phyloP scores from a whole-genome alignment of 805 yeast species.

The Kuraishia capsulata region DNA sequence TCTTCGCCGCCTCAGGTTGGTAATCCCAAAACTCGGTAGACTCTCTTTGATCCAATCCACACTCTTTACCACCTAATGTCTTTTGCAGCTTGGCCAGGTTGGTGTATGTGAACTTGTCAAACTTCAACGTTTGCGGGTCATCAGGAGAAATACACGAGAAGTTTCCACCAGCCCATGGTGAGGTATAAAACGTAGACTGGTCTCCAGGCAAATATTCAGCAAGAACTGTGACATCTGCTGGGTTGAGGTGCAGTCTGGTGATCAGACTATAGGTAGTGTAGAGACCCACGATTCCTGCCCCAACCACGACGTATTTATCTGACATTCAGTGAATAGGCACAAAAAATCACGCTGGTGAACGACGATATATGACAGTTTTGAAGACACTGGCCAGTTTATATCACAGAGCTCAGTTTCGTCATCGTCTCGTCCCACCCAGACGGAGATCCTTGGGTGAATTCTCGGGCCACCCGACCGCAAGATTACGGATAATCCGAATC shows the following conservation, averaged over 20 bases:
- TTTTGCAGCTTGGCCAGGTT: constrained; percentile 32
- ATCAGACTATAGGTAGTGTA: constrained; percentile 48
- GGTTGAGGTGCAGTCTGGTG: constrained; percentile 17
- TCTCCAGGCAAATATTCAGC: constrained; percentile 76
- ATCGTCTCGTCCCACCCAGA: too few species aligned
- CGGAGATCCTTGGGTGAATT: too few species aligned
- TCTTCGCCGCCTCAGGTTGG: constrained; percentile 34
- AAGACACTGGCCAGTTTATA: too few species aligned
- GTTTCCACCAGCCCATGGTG: constrained; percentile 76
- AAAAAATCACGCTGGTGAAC: too few species aligned
- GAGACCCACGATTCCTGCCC: constrained; percentile 61
- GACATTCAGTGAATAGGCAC: too few species aligned
- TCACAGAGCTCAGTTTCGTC: too few species aligned
- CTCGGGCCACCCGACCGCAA: too few species aligned
- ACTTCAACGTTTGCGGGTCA: constrained; percentile 37
- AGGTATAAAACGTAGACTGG: constrained; percentile 61
- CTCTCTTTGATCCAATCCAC: constrained; percentile 47
- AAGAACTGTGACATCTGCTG: constrained; percentile 38
- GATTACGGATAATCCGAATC: too few species aligned
- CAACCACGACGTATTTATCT: constrained; percentile 10
- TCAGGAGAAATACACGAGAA: constrained; percentile 53
- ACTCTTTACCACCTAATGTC: constrained; percentile 35
- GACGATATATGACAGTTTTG: too few species aligned
- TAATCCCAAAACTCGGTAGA: constrained; percentile 54
- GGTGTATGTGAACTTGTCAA: constrained; percentile 49